Percentiles rank a stretch among this genome's conserved stretches.
These are phyloP conservation scores for Barbatosphaeria neglecta DNA, from an alignment of 495 filamentous ascomycete species.

Conservation along the genomic window DNA sequence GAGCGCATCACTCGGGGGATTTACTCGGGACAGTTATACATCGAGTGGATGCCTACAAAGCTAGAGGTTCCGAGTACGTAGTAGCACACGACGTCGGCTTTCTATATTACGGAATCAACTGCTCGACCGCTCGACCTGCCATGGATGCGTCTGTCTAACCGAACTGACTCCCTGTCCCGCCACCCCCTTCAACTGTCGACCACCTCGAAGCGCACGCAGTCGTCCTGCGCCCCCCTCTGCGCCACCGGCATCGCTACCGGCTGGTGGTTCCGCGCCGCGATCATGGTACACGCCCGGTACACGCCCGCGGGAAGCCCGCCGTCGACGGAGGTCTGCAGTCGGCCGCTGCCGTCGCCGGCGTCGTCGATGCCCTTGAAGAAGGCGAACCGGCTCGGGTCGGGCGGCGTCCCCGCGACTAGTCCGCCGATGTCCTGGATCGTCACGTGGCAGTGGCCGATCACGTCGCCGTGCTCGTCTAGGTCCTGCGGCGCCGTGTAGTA, in stretches of 20 bases:
- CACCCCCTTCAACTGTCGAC: neutral
- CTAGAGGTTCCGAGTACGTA: no score
- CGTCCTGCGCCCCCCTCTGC: constrained; percentile 16
- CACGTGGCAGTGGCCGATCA: constrained; percentile 50
- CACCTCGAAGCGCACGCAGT: constrained; percentile 11
- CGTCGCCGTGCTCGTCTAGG: constrained; percentile 23
- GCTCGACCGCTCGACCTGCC: no score
- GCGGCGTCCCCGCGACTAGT: constrained; percentile 24
- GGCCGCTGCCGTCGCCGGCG: constrained; percentile 11
- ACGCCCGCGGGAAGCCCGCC: constrained; percentile 14
- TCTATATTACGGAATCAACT: no score
- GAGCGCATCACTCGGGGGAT: no score
- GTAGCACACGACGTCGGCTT: no score
- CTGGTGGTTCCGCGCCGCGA: constrained; percentile 14
- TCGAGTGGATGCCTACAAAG: no score
- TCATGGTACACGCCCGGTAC: constrained; percentile 16
- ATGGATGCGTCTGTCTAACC: neutral
- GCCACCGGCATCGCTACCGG: constrained; percentile 19
- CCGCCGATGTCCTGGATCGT: constrained; percentile 42
- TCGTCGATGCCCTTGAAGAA: constrained; percentile 20
- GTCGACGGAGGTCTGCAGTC: constrained; percentile 7
- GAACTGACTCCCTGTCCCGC: neutral
- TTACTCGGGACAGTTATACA: no score
- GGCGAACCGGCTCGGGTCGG: constrained; percentile 22
- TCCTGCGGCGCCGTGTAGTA: constrained; percentile 49